These are phyloP conservation scores for Rubia balearica DNA, from an alignment of 305 asterid genomes.

Conservation along the genomic window DNA sequence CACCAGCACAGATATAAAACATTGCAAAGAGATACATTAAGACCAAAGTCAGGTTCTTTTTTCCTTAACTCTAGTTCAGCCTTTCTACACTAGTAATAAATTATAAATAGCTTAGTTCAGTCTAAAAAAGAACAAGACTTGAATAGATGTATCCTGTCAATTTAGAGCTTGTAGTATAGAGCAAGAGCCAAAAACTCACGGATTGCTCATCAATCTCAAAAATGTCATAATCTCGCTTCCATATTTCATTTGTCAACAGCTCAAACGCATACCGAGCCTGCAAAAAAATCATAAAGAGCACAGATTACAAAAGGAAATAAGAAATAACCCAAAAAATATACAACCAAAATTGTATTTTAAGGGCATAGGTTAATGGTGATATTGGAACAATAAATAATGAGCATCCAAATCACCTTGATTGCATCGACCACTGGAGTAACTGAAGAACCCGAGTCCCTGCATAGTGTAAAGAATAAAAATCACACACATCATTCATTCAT, in stretches of 20 bases:
- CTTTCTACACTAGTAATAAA: neutral
- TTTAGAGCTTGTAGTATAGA: conserved; percentile 17
- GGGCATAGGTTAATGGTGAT: neutral
- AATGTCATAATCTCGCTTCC: conserved; percentile 92
- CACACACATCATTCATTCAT: neutral
- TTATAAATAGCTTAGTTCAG: neutral
- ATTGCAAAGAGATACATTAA: conserved; percentile 12
- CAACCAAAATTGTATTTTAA: neutral
- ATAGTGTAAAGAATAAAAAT: conserved; percentile 15
- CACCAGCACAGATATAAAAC: conserved; percentile 13
- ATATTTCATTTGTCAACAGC: conserved; percentile 60
- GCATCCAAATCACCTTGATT: conserved; percentile 43
- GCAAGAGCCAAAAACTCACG: conserved; percentile 39
- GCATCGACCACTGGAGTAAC: conserved; percentile 44
- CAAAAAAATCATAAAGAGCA: conserved; percentile 15
- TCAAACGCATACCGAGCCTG: conserved; percentile 94
- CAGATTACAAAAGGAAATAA: neutral
- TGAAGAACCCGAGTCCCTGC: conserved; percentile 63
- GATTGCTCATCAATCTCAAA: conserved; percentile 65
- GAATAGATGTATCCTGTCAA: conserved; percentile 2
- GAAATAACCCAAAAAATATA: neutral
- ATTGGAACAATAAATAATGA: neutral
- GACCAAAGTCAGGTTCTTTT: neutral
- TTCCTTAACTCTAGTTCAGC: neutral
- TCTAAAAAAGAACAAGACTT: neutral